Evolutionary conservation across 331 rosid species (phyloP).

Genomic region (Acacia concinna): DNA sequence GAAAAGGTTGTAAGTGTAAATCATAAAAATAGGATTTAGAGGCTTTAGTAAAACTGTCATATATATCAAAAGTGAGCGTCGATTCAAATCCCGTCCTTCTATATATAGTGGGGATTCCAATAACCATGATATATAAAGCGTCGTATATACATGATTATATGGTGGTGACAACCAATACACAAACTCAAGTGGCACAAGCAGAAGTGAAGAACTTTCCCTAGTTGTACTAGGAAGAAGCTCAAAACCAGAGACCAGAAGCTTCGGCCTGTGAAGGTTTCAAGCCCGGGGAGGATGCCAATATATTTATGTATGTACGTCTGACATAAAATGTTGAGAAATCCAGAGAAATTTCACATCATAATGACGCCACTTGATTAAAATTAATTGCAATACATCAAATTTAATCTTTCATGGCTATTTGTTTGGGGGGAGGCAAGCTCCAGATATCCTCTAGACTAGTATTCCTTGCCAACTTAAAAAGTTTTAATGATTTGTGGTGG

Average conservation of each 20-base stretch:
- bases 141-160: no score
- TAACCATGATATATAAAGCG: no score
- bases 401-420: background rate
- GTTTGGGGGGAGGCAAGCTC: background rate
- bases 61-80: no score
- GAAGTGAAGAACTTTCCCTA: background rate
- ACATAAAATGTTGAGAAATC: background rate
- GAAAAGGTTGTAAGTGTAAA: no score
- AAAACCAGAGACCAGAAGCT: background rate
- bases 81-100: no score
- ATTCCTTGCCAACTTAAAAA: background rate
- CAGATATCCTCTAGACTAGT: background rate
- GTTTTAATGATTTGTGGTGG: slow-evolving; percentile 6
- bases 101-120: no score
- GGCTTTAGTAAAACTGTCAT: no score
- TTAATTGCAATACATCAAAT: background rate
- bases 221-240: background rate
- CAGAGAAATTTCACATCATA: background rate
- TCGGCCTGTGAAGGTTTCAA: background rate
- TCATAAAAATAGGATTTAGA: no score
- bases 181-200: background rate
- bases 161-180: background rate
- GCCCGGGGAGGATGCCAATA: background rate
- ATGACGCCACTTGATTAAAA: background rate
- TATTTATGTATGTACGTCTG: background rate